Base-by-base conservation (phyloP, 257 asterid genomes). In the Solanum ossicruentum region DNA sequence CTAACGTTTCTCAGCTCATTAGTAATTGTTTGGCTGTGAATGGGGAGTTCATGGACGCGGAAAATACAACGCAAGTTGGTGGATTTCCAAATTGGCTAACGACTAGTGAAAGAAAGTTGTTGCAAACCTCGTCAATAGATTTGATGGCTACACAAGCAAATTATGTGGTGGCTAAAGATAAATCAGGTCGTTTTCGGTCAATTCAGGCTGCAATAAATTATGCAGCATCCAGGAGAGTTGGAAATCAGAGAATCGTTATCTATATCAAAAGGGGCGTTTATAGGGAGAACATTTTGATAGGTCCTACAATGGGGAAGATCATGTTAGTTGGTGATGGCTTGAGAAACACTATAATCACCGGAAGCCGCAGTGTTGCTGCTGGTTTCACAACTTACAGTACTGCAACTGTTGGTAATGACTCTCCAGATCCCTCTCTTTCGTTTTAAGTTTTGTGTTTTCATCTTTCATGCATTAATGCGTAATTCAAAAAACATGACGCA, bases 251-350 rank as follows among this genome's bases (percentile, higher is more conserved):
- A 88, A 93, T 93, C 49, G 88, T 95, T 4, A 92, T 95, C 82
- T 91, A 94, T 20, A 91, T 95, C 58, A 94, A 92, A 86, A 88
- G 88, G 84, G 99, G 99, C 8, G 93, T 92, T 43, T 95, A 95
- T 58, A 86, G 39, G 12, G 99, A 95, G 88, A 95, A 94, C 51
- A 66, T 95, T 23, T 15, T 85, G 57, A 85, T 95, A 17, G 85
- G 88, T 26, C 86, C 87, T 73, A 85, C 88, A 8, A 92, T 93
- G 95, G 85, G 84, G 55, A 94, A 89, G n/a, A 92, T 95, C 56
- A 91, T 86, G 97, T 45, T 95, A 87, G 84, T 94, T 16, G 99
- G 99, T 3, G 99, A 94, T 49, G 99, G 99, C 3, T 81, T 91
- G 84, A 88, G 87, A 83, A 63, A 88, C 12, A 95, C 99, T 1